Conservation (phyloP, 2,329 filamentous ascomycete species). For the Thelonectria blattea region DNA sequence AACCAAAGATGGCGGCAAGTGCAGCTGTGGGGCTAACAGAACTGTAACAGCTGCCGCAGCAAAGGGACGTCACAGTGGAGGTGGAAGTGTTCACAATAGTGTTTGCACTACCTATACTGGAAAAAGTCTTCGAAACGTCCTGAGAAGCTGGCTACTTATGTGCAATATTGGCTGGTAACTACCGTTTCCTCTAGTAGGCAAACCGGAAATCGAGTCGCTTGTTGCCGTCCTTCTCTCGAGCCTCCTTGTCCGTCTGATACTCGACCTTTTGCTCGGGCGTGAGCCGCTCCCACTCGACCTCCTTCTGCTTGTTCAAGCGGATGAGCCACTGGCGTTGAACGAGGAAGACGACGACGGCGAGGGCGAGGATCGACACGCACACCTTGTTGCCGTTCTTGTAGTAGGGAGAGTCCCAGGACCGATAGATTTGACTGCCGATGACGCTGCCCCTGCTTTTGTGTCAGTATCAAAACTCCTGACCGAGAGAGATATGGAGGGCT, state of each 20-base stretch:
- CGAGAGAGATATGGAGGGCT: not conserved
- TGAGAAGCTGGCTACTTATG: not conserved
- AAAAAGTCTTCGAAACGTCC: too few relatives aligned
- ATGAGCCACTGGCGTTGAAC: slow-evolving; percentile 53
- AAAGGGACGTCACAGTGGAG: too few relatives aligned
- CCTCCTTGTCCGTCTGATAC: slow-evolving; percentile 53
- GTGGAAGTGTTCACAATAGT: not conserved
- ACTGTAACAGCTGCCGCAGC: too few relatives aligned
- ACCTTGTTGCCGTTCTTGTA: slow-evolving; percentile 65
- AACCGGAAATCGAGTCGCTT: slow-evolving; percentile 59
- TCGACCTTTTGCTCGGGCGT: slow-evolving; percentile 49
- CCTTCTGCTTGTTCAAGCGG: slow-evolving; percentile 56
- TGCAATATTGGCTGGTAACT: not conserved
- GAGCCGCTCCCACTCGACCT: slow-evolving; percentile 53
- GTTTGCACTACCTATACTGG: too few relatives aligned
- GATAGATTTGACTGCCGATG: slow-evolving; percentile 55
- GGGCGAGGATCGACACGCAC: slow-evolving; percentile 57
- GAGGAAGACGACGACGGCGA: slow-evolving; percentile 57
- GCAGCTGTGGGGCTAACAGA: too few relatives aligned
- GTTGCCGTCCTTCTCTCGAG: slow-evolving; percentile 55
- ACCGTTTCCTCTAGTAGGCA: slow-evolving; percentile 44
- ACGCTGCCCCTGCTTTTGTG: slow-evolving; percentile 45
- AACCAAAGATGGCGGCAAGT: too few relatives aligned
- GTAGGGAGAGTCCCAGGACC: slow-evolving; percentile 57
- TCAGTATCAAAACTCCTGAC: slow-evolving; percentile 3